Percentiles rank a stretch among this genome's conserved stretches.
phyloP scores from a whole-genome alignment of 306 rosid genomes.

The Cercis canadensis region DNA sequence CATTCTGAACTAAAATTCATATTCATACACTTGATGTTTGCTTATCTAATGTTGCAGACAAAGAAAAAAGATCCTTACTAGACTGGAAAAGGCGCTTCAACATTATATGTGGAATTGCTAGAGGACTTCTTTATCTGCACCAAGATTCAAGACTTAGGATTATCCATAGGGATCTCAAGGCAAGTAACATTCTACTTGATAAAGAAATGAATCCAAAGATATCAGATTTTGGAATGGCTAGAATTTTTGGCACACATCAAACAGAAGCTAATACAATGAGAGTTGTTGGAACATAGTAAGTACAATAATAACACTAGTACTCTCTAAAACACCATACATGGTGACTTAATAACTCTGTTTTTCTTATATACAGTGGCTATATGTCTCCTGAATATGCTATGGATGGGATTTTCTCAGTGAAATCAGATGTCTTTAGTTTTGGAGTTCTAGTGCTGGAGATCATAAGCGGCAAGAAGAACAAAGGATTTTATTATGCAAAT shows the following conservation, averaged over 20 bases:
- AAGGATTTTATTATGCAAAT: constrained; percentile 61
- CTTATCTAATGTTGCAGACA: constrained; percentile 42
- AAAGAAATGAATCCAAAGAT: constrained; percentile 69
- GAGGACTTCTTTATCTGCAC: constrained; percentile 82
- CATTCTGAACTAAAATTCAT: background rate
- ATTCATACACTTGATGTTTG: constrained; percentile 2
- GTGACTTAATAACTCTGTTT: constrained; percentile 4
- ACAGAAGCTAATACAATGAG: constrained; percentile 67
- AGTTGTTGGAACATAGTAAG: constrained; percentile 91
- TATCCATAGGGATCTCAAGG: constrained; percentile 84
- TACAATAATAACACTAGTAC: constrained; percentile 3
- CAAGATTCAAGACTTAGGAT: constrained; percentile 78
- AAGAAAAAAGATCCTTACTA: constrained; percentile 38
- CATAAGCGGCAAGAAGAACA: constrained; percentile 66
- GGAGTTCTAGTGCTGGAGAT: constrained; percentile 76
- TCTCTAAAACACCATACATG: background rate
- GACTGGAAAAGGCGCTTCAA: constrained; percentile 64
- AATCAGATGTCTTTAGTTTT: constrained; percentile 80
- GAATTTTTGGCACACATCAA: constrained; percentile 62
- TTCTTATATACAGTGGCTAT: constrained; percentile 56
- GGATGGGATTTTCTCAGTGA: constrained; percentile 73
- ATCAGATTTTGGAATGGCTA: constrained; percentile 87
- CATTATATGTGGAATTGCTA: constrained; percentile 70
- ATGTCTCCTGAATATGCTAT: constrained; percentile 88
- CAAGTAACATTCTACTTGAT: constrained; percentile 75